Evolutionary conservation across 805 yeast species (phyloP).

Genomic region (Scheffersomyces lignosus): DNA sequence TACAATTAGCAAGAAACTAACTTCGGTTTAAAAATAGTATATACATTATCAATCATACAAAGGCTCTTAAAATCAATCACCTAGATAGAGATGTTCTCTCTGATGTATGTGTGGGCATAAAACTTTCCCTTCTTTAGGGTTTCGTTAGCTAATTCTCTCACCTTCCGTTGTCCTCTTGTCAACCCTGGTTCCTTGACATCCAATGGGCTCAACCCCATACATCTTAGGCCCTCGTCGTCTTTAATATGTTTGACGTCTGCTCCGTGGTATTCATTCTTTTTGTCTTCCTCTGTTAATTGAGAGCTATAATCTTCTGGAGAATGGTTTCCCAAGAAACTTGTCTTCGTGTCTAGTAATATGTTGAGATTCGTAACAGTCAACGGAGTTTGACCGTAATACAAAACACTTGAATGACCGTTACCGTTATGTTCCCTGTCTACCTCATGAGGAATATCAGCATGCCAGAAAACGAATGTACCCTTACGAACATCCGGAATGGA

Average conservation of each 20-base stretch:
- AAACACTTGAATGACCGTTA: slow-evolving; percentile 33
- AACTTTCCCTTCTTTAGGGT: slow-evolving; percentile 10
- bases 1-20: too few species aligned
- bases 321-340: slow-evolving; percentile 8
- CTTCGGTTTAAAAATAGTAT: too few species aligned
- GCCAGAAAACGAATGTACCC: slow-evolving; percentile 48
- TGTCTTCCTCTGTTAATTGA: slow-evolving; percentile 13
- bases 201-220: slow-evolving; percentile 26
- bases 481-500: slow-evolving; percentile 38
- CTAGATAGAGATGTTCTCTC: background rate
- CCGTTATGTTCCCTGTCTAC: slow-evolving; percentile 40
- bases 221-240: slow-evolving; percentile 18
- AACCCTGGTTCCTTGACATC: slow-evolving; percentile 18
- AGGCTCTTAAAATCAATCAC: too few species aligned
- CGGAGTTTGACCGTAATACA: slow-evolving; percentile 39
- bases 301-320: slow-evolving; percentile 17
- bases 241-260: slow-evolving; percentile 14
- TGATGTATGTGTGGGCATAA: background rate
- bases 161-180: slow-evolving; percentile 22
- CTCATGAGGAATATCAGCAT: slow-evolving; percentile 41
- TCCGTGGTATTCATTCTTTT: slow-evolving; percentile 20
- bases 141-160: slow-evolving; percentile 23
- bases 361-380: slow-evolving; percentile 19
- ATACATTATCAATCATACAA: background rate
- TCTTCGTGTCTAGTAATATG: slow-evolving; percentile 14